These are phyloP conservation scores for Aureoboletus auriporus DNA, from an alignment of 768 basidiomycete genomes.

Conservation along the genomic window DNA sequence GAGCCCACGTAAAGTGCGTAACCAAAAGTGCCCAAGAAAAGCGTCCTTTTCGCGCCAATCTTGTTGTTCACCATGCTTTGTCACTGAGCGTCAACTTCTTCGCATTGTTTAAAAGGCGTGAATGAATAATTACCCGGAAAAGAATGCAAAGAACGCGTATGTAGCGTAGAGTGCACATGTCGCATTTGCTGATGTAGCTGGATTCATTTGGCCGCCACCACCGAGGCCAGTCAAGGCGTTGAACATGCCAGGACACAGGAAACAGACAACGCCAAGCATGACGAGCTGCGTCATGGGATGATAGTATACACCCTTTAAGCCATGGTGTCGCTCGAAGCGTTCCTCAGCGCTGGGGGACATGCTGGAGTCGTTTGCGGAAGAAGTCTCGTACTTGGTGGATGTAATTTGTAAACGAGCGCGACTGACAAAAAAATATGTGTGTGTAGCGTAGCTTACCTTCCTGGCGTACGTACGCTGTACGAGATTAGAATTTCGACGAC, in stretches of 20 bases:
- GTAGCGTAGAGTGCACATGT: slow-evolving; percentile 64
- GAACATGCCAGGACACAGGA: slow-evolving; percentile 59
- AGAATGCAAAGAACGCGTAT: slow-evolving; percentile 56
- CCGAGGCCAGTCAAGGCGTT: slow-evolving; percentile 77
- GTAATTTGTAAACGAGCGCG: too few relatives aligned
- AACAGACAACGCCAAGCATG: slow-evolving; percentile 67
- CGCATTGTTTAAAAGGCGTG: not conserved
- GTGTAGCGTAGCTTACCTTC: too few relatives aligned
- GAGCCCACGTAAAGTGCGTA: slow-evolving; percentile 73
- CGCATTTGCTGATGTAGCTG: slow-evolving; percentile 62
- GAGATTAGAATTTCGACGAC: too few relatives aligned
- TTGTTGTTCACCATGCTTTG: slow-evolving; percentile 73
- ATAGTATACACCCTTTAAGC: slow-evolving; percentile 52
- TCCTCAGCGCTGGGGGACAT: slow-evolving; percentile 2
- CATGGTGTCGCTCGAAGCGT: slow-evolving; percentile 42
- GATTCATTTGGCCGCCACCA: slow-evolving; percentile 68
- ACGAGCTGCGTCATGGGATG: slow-evolving; percentile 55
- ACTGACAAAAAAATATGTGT: too few relatives aligned
- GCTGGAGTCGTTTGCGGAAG: too few relatives aligned
- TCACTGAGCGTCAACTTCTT: not conserved
- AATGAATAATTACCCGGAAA: slow-evolving; percentile 50
- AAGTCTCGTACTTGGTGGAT: too few relatives aligned
- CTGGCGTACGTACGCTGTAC: too few relatives aligned
- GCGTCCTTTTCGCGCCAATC: slow-evolving; percentile 66
- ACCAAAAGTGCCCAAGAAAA: slow-evolving; percentile 66